phyloP scores from a whole-genome alignment of 768 basidiomycete genomes.

The Chalciporus sphaerocephalus region DNA sequence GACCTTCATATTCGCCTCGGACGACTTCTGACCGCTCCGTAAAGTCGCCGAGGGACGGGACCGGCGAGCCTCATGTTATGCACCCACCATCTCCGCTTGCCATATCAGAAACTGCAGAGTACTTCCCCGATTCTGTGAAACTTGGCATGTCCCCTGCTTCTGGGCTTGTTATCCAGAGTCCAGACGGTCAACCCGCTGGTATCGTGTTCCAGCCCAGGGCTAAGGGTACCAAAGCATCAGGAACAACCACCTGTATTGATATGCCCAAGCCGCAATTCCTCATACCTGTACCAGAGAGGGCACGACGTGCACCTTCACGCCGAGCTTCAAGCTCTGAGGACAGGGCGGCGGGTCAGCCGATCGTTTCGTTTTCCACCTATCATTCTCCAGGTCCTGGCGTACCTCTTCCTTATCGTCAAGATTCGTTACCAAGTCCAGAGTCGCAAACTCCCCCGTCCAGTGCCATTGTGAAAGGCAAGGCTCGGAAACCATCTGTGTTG shows the following conservation, averaged over 20 bases:
- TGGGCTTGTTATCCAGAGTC: conserved; percentile 86
- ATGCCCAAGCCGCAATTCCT: conserved; percentile 40
- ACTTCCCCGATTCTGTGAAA: conserved; percentile 58
- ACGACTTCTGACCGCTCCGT: conserved; percentile 59
- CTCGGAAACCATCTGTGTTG: conserved; percentile 30
- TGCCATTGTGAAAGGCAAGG: conserved; percentile 20
- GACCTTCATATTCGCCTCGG: conserved; percentile 42
- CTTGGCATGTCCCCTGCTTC: conserved; percentile 76
- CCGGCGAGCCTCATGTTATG: conserved; percentile 34
- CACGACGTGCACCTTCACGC: conserved; percentile 25
- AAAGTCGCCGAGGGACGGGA: conserved; percentile 49
- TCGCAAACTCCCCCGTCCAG: conserved; percentile 2
- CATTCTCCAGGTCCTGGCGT: conserved; percentile 17
- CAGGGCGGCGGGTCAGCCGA: conserved; percentile 21
- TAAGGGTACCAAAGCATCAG: conserved; percentile 35
- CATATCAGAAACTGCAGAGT: conserved; percentile 68
- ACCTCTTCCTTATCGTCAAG: conserved; percentile 21
- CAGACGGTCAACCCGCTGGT: conserved; percentile 90
- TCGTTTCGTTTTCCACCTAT: conserved; percentile 28
- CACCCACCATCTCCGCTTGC: conserved; percentile 68
- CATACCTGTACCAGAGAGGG: conserved; percentile 25
- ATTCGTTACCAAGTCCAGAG: conserved; percentile 23
- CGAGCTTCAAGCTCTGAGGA: conserved; percentile 28
- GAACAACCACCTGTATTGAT: conserved; percentile 39
- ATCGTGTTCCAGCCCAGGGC: conserved; percentile 88